Percentiles rank a stretch among this genome's conserved stretches.
Conservation (phyloP, 192 early-diverging fungal species). For the Linnemannia schmuckeri region DNA sequence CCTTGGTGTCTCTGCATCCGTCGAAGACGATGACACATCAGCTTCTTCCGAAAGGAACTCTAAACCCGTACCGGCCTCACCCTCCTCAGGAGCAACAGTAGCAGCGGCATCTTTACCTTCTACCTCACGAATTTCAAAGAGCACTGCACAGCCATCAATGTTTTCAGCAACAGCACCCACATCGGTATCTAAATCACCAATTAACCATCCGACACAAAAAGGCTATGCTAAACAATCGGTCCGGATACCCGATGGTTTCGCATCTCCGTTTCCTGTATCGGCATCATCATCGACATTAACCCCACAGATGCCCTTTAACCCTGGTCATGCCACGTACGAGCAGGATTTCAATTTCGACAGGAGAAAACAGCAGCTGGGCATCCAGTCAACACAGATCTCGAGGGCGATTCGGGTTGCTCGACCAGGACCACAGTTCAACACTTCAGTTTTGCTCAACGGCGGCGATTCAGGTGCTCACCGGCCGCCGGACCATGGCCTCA, state of each 20-base stretch:
- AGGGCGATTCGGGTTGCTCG: constrained; percentile 38
- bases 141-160: background rate
- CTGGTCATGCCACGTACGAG: constrained; percentile 19
- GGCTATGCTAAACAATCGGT: background rate
- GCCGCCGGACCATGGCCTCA: background rate
- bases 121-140: background rate
- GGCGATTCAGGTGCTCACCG: background rate
- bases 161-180: background rate
- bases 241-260: background rate
- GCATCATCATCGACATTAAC: background rate
- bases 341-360: constrained; percentile 15
- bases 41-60: background rate
- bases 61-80: background rate
- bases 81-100: background rate
- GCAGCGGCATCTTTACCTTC: background rate
- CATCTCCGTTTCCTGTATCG: background rate
- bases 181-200: background rate
- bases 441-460: constrained; percentile 7
- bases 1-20: constrained; percentile 27
- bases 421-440: constrained; percentile 25
- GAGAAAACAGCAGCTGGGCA: constrained; percentile 21
- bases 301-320: constrained; percentile 13
- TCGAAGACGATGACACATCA: background rate
- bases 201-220: background rate
- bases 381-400: constrained; percentile 41